Conservation (phyloP, 768 basidiomycete species). For the Scleroderma citrinum region DNA sequence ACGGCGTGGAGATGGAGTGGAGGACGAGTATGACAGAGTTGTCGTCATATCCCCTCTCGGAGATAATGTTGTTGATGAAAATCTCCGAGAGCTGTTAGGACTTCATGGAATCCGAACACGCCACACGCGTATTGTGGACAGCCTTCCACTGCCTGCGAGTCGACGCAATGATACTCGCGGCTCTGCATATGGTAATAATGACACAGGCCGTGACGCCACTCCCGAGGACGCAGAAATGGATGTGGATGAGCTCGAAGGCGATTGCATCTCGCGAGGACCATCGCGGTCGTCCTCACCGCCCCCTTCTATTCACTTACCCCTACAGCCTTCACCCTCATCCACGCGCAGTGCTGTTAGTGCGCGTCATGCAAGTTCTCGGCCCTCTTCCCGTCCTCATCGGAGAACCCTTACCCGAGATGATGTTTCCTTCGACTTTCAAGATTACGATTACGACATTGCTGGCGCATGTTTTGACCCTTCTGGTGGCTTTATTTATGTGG, state of each 20-base stretch:
- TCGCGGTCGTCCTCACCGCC: conserved; percentile 46
- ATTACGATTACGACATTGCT: conserved; percentile 47
- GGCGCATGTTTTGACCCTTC: conserved; percentile 70
- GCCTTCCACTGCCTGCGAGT: conserved; percentile 15
- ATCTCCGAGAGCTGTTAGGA: conserved; percentile 50
- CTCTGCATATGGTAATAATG: conserved; percentile 14
- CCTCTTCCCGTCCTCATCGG: conserved; percentile 13
- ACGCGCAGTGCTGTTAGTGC: conserved; percentile 14
- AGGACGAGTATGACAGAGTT: conserved; percentile 42
- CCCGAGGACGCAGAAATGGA: conserved; percentile 42
- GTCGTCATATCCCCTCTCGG: conserved; percentile 53
- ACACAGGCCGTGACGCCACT: conserved; percentile 20
- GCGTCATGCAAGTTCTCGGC: conserved; percentile 16
- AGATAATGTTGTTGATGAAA: conserved; percentile 48
- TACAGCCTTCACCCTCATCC: conserved; percentile 19
- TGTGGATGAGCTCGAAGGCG: conserved; percentile 44
- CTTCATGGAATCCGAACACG: conserved; percentile 42
- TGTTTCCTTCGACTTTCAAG: conserved; percentile 1
- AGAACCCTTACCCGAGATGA: conserved; percentile 8
- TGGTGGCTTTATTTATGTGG: conserved; percentile 65
- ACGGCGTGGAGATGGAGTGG: conserved; percentile 19
- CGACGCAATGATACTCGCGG: conserved; percentile 10
- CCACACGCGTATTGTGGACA: conserved; percentile 17
- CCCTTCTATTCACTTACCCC: conserved; percentile 29
- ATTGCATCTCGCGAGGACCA: conserved; percentile 43